Evolutionary conservation across 2,329 filamentous ascomycete genomes (phyloP).

Genomic region (Scolecobasidium constrictum): DNA sequence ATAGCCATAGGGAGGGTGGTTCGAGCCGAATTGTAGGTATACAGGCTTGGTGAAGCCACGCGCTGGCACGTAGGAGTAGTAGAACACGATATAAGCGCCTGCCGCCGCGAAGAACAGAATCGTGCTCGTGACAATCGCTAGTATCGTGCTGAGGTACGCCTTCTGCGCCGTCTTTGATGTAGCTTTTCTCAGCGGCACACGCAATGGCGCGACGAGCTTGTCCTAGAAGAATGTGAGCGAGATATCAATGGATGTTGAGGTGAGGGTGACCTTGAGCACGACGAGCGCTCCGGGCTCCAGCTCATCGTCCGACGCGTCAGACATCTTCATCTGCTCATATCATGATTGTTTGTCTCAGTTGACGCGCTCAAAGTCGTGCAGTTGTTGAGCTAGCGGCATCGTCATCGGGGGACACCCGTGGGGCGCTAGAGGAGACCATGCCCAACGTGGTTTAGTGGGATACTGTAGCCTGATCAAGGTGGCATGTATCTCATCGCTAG

Average conservation of each 20-base stretch:
- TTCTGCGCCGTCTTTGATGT: slow-evolving; percentile 52
- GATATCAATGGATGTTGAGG: neutral
- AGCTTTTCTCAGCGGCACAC: slow-evolving; percentile 24
- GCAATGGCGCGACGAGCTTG: slow-evolving; percentile 42
- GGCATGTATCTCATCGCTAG: too few relatives aligned
- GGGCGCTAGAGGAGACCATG: neutral
- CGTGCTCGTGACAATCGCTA: slow-evolving; percentile 42
- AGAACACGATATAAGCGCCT: slow-evolving; percentile 55
- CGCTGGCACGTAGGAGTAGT: slow-evolving; percentile 56
- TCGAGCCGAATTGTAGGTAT: slow-evolving; percentile 54
- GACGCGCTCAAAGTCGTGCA: too few relatives aligned
- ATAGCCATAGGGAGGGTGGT: slow-evolving; percentile 5
- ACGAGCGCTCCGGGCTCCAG: slow-evolving; percentile 3
- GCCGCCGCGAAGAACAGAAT: slow-evolving; percentile 47
- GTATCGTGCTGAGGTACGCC: slow-evolving; percentile 50
- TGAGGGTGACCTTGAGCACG: neutral
- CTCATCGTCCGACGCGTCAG: slow-evolving; percentile 8
- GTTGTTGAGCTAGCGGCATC: neutral
- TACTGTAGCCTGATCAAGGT: too few relatives aligned
- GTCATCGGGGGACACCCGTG: neutral
- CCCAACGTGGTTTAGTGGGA: neutral
- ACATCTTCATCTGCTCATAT: neutral
- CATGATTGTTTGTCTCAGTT: too few relatives aligned
- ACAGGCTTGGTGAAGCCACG: slow-evolving; percentile 51
- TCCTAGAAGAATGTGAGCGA: slow-evolving; percentile 29